Evolutionary conservation across 306 rosid species (phyloP), one percentile per base, ranked within the genome.

Genomic region (Cucurbita pepo): DNA sequence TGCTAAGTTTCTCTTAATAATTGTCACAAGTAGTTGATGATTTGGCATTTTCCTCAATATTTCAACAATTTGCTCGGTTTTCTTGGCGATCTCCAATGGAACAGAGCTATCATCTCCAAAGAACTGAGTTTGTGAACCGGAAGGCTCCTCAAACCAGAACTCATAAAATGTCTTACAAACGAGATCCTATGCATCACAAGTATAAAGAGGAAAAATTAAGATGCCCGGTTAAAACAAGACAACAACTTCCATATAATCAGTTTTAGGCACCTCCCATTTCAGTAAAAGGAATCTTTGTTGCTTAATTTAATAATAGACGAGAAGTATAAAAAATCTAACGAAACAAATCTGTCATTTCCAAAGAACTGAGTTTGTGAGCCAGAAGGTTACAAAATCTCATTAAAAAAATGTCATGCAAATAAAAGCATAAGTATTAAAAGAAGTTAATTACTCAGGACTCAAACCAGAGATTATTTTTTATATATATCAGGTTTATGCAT

Each of bases 81-180:
- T 94, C 80, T 85, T 89, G 75, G 87, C 91, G 56, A 94, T 82
- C 82, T 94, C 99, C 65, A 94, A 78, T 60, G 99, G 92, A 82
- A 91, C 92, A 48, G 90, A 88, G 83, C 95, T 94, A 21, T 91
- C 99, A 77, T 86, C 97, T 81, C 87, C 89, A 80, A 82, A 91
- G 81, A 80, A 84, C 71, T 74, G 89, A 71, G 86, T 78, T 81
- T 91, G 92, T 40, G 88, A 80, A 70, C 83, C 79, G 67, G 91
- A 79, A 80, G 92, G 91, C 83, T 91, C 99, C 91, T 94, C 99
- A 79, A 94, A 94, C 97, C 99, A 94, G 79, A 94, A 91, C 81
- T 94, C 99, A 79, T 86, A 81, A 81, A 94, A 89, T 56, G 99
- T 94, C 87, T 91, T 94, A 86, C 97, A 91, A 79, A 94, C 99